Base-by-base conservation (phyloP, 2,329 filamentous ascomycete species). In the Pseudogymnoascus sp. region DNA sequence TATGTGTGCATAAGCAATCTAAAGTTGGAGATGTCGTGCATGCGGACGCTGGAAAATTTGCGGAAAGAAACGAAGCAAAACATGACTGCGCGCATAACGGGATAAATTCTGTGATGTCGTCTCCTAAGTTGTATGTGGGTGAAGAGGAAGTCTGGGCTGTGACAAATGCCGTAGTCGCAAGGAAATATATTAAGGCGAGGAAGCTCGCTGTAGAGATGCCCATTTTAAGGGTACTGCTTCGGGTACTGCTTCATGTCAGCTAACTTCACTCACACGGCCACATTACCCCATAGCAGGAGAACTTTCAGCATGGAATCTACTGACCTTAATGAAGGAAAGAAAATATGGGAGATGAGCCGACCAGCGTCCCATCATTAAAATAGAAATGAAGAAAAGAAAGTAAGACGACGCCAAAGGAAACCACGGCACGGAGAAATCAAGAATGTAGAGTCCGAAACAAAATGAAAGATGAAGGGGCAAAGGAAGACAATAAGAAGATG, bases 1-100 rank as follows among this genome's bases (percentile, higher is more conserved):
- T 78, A 64, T 80, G 78, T 38, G 81, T 80, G 73, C 89, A 92
- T 5, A 91, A 78, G 68, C 87, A 90, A 69, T 79, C 75, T 67
- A 90, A 72, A 25, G 86, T 79, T 10, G 81, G 78, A 12, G 75
- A 75, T 36, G 74, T 70, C 31, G 78, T 78, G 69, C 86, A 89
- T 59, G 73, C 71, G 60, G 73, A 74, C 18, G 72, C 69, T 37
- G 79, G 78, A 70, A 84, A 89, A 72, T 88, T 85, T 66, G 78
- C 76, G n/a, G 74, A 72, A 67, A 91, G 76, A 69, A 90, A 91
- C 8, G 81, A 81, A 66, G 79, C 70, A 68, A 91, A 79, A 72
- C 89, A 92, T 44, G 73, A 68, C 66, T 79, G 75, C 3, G 87
- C 86, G 70, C 88, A 90, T 36, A 62, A 31, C 31, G 72, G 72